A percentile compares a stretch with the other conserved stretches of the same genome.
These are phyloP conservation scores for Colletotrichum sp. DNA, from an alignment of 2,329 filamentous ascomycete genomes.

Conservation along the genomic window DNA sequence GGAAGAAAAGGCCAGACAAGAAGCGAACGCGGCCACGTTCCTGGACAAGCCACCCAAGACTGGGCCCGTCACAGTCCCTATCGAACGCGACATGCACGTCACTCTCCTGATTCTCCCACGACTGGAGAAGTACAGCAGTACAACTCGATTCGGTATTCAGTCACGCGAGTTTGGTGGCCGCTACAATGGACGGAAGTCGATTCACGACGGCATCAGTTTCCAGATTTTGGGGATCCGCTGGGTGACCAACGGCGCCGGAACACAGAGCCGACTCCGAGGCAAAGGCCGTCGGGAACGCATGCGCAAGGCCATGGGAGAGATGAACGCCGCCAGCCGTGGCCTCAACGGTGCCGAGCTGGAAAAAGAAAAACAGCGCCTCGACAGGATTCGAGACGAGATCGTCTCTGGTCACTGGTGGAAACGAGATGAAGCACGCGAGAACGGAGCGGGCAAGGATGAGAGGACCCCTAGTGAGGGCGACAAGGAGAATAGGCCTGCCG, in stretches of 20 bases:
- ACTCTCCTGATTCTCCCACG: slow-evolving; percentile 83
- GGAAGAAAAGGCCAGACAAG: slow-evolving; percentile 37
- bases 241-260: slow-evolving; percentile 76
- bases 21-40: slow-evolving; percentile 42
- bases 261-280: slow-evolving; percentile 59
- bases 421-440: slow-evolving; percentile 27
- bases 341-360: slow-evolving; percentile 17
- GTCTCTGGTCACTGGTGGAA: slow-evolving; percentile 37
- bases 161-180: slow-evolving; percentile 78
- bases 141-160: slow-evolving; percentile 79
- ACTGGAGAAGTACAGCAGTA: slow-evolving; percentile 76
- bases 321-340: slow-evolving; percentile 38
- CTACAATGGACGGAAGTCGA: slow-evolving; percentile 42
- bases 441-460: slow-evolving; percentile 29
- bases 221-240: slow-evolving; percentile 83
- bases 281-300: slow-evolving; percentile 62
- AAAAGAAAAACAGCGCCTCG: slow-evolving; percentile 18
- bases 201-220: slow-evolving; percentile 89
- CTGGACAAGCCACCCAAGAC: slow-evolving; percentile 59
- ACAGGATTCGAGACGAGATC: slow-evolving; percentile 33
- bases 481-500: slow-evolving; percentile 50
- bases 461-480: slow-evolving; percentile 41
- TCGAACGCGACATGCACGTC: slow-evolving; percentile 82
- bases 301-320: slow-evolving; percentile 58
- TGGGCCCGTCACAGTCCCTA: slow-evolving; percentile 68